phyloP scores from a whole-genome alignment of 345 rosid genomes.

The Tarenaya hassleriana region DNA sequence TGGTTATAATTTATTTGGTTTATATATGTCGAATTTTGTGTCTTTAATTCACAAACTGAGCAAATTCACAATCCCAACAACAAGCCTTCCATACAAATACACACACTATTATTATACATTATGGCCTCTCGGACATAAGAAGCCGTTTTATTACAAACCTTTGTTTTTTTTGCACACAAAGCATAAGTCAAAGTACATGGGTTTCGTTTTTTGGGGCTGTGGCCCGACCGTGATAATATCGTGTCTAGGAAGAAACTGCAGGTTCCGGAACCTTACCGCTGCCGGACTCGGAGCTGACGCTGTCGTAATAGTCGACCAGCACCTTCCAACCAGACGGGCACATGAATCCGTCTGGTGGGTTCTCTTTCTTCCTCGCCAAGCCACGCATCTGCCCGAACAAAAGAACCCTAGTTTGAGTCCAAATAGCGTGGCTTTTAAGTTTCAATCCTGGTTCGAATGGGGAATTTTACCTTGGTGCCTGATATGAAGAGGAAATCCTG shows the following conservation, averaged over 20 bases:
- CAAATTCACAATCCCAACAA: too few species aligned
- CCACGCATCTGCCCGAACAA: constrained; percentile 62
- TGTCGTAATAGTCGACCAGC: constrained; percentile 79
- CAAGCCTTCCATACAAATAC: too few species aligned
- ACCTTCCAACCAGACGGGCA: constrained; percentile 95
- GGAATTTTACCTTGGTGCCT: constrained; percentile 70
- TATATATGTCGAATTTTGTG: too few species aligned
- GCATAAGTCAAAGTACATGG: too few species aligned
- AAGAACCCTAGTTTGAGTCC: neutral
- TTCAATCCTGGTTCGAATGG: neutral
- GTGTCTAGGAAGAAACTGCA: constrained; percentile 58
- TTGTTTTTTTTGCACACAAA: too few species aligned
- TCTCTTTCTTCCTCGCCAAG: constrained; percentile 88
- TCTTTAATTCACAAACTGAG: too few species aligned
- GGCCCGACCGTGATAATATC: constrained; percentile 23
- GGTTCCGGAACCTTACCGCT: constrained; percentile 46
- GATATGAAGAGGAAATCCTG: constrained; percentile 89
- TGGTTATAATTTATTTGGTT: too few species aligned
- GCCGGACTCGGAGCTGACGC: constrained; percentile 37
- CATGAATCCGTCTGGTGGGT: constrained; percentile 94
- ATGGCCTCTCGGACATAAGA: too few species aligned
- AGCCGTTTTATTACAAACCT: too few species aligned
- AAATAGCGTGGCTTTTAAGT: neutral
- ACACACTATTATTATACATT: too few species aligned
- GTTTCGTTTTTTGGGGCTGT: too few species aligned